Conservation (phyloP, 2,329 filamentous ascomycete genomes). For the Coniella vitis region DNA sequence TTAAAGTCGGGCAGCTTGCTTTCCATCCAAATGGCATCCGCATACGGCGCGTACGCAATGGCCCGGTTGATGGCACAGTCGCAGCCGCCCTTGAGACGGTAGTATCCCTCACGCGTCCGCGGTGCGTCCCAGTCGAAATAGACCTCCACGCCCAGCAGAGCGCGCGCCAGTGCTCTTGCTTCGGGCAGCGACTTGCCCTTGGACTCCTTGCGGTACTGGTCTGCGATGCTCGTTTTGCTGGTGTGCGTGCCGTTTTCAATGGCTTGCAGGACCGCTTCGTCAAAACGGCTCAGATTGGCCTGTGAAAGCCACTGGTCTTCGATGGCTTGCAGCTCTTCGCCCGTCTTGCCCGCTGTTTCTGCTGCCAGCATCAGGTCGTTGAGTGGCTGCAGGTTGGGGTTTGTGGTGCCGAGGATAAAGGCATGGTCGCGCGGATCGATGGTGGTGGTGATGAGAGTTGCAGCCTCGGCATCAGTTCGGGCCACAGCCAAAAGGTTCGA, state of each 20-base stretch:
- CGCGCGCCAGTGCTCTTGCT: slow-evolving; percentile 70
- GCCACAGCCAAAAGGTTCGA: slow-evolving; percentile 85
- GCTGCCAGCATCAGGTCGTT: slow-evolving; percentile 87
- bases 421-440: slow-evolving; percentile 93
- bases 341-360: slow-evolving; percentile 73
- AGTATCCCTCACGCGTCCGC: slow-evolving; percentile 89
- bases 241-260: slow-evolving; percentile 63
- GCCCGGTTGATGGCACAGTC: slow-evolving; percentile 88
- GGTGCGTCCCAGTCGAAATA: slow-evolving; percentile 95
- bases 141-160: slow-evolving; percentile 71
- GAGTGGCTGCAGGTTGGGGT: slow-evolving; percentile 74
- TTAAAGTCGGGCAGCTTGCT: slow-evolving; percentile 87
- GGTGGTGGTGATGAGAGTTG: slow-evolving; percentile 91
- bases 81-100: slow-evolving; percentile 85
- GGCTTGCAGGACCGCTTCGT: slow-evolving; percentile 77
- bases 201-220: slow-evolving; percentile 58
- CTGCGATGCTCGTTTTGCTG: slow-evolving; percentile 62
- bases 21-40: slow-evolving; percentile 99
- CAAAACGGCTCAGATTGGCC: slow-evolving; percentile 80
- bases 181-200: slow-evolving; percentile 84
- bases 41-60: slow-evolving; percentile 85
- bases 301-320: slow-evolving; percentile 82
- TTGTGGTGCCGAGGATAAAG: slow-evolving; percentile 88
- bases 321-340: slow-evolving; percentile 76
- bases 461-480: slow-evolving; percentile 94